A percentile compares a stretch with the other conserved stretches of the same genome.
Evolutionary conservation across 1,284 basidiomycete species (phyloP).

Genomic region (Heterobasidion occidentale): DNA sequence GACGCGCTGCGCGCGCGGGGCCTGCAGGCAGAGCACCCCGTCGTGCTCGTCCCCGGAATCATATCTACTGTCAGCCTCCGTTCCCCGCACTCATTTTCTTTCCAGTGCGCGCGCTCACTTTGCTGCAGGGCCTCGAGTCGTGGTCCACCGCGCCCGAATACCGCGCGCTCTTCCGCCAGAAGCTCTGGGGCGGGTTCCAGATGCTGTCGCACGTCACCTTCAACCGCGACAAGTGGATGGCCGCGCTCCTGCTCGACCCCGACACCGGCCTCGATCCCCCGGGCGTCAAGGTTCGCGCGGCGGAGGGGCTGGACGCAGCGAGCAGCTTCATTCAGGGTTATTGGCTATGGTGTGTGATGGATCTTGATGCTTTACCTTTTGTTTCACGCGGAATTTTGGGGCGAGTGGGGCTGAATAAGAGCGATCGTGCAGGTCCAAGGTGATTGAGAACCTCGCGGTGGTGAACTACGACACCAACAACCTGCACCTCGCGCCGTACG

Average conservation of each 20-base stretch:
- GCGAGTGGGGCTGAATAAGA: background rate
- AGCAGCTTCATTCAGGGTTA: slow-evolving; percentile 91
- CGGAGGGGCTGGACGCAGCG: slow-evolving; percentile 87
- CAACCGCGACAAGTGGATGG: slow-evolving; percentile 84
- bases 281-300: slow-evolving; percentile 85
- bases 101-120: background rate
- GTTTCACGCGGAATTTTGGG: background rate
- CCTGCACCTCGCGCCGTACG: slow-evolving; percentile 81
- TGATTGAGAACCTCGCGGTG: slow-evolving; percentile 89
- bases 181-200: slow-evolving; percentile 80
- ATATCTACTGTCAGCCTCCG: slow-evolving; percentile 57
- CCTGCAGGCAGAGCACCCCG: slow-evolving; percentile 66
- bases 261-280: slow-evolving; percentile 88
- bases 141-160: slow-evolving; percentile 82
- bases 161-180: slow-evolving; percentile 75
- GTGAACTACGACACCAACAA: slow-evolving; percentile 91
- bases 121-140: slow-evolving; percentile 63
- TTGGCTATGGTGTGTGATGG: slow-evolving; percentile 77
- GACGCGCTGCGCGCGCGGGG: slow-evolving; percentile 63
- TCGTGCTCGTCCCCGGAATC: slow-evolving; percentile 77
- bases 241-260: slow-evolving; percentile 86
- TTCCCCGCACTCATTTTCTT: background rate
- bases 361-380: background rate
- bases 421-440: slow-evolving; percentile 60
- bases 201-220: slow-evolving; percentile 87